Percentiles rank a stretch among this genome's conserved stretches.
Evolutionary conservation across 257 asterid species (phyloP).

Genomic region (Fraxinus excelsior): DNA sequence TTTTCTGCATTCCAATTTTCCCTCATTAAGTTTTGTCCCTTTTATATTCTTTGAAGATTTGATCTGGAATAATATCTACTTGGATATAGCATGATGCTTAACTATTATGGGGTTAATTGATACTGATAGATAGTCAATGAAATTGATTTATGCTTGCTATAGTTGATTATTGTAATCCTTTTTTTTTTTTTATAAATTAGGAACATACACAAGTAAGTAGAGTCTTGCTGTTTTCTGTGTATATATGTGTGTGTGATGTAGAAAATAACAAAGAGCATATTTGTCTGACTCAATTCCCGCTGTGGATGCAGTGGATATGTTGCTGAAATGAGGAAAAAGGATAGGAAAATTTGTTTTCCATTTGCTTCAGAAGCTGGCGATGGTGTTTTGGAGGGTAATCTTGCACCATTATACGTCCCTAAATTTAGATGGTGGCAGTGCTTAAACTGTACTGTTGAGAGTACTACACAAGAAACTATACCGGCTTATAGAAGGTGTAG

Average conservation of each 20-base stretch:
- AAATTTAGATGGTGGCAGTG: conserved; percentile 75
- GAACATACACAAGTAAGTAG: background rate
- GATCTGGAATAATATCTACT: background rate
- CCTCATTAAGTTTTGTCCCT: conserved; percentile 1
- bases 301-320: conserved; percentile 63
- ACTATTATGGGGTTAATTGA: background rate
- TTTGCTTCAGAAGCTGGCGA: conserved; percentile 39
- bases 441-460: conserved; percentile 38
- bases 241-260: background rate
- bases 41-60: background rate
- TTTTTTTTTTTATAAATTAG: background rate
- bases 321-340: conserved; percentile 57
- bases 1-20: background rate
- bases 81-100: background rate
- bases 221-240: background rate
- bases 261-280: background rate
- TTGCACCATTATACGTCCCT: conserved; percentile 55
- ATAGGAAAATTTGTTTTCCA: conserved; percentile 40
- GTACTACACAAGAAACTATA: conserved; percentile 17
- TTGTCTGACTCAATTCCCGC: conserved; percentile 17
- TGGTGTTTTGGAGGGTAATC: conserved; percentile 26
- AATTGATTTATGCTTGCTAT: background rate
- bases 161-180: conserved; percentile 11
- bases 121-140: background rate
- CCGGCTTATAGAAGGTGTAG: conserved; percentile 17